phyloP scores from a whole-genome alignment of 495 filamentous ascomycete species.

The Staphylotrichum longicolle region DNA sequence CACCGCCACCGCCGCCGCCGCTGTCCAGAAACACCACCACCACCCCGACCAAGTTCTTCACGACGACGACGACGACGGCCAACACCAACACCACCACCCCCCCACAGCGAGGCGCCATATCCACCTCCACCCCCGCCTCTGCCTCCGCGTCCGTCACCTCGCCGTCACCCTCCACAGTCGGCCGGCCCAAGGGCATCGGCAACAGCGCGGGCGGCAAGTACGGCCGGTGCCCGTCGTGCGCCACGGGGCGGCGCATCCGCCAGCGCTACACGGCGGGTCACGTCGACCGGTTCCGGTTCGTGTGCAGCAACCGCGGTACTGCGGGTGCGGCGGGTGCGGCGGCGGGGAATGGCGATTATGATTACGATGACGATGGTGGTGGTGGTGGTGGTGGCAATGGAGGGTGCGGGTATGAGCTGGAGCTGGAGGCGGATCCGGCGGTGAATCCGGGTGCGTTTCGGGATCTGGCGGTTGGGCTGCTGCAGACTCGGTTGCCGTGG shows the following conservation, averaged over 20 bases:
- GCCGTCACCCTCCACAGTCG: too few species aligned
- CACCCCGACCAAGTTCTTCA: too few species aligned
- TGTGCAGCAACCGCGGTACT: slow-evolving; percentile 20
- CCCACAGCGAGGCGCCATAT: too few species aligned
- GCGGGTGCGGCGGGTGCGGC: neutral
- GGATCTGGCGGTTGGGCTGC: neutral
- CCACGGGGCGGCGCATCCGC: slow-evolving; percentile 19
- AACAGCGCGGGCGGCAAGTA: slow-evolving; percentile 17
- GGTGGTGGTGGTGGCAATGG: too few species aligned
- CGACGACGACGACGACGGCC: too few species aligned
- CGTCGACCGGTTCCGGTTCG: slow-evolving; percentile 17
- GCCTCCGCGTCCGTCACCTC: neutral
- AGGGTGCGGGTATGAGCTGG: slow-evolving; percentile 15
- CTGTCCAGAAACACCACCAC: too few species aligned
- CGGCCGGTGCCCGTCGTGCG: slow-evolving; percentile 25
- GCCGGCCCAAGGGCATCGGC: neutral
- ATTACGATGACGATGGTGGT: too few species aligned
- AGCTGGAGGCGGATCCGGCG: slow-evolving; percentile 14
- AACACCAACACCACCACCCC: too few species aligned
- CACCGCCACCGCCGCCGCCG: too few species aligned
- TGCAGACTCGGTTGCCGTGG: too few species aligned
- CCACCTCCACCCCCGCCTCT: neutral
- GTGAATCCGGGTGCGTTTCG: neutral
- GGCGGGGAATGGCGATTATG: neutral
- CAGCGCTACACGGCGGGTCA: neutral